Base-by-base conservation (phyloP, 805 yeast genomes). In the Torulaspora maleeae region DNA sequence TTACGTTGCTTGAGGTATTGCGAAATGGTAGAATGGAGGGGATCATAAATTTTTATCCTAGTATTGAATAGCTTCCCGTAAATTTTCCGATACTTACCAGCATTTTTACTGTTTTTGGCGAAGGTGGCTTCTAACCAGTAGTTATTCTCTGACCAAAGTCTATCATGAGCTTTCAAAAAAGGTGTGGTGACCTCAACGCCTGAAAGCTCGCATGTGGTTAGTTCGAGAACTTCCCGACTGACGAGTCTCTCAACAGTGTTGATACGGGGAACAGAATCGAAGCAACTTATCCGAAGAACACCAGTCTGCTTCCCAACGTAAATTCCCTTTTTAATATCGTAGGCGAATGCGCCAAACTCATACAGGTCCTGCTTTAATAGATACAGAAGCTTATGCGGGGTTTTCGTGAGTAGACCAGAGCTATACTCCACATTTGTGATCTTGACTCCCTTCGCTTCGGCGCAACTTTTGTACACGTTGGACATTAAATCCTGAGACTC, bases 121-220 rank as follows among this genome's bases (percentile, higher is more conserved):
- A 88, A 89, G 13, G 88, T 85, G 57, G 81, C 82, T 3, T 89
- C 80, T 27, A 90, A 77, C 52, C 83, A 88, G 58, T 84, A 90
- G 27, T 95, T 95, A 62, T 89, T 89, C 60, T 90, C 95, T 5
- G 95, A 93, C 97, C 97, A 90, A 20, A 90, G 67, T 20, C 82
- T 76, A 51, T 88, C 83, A 54, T 88, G 95, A 22, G 80, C 80
- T 12, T 74, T 68, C 58, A 78, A 69, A n/a, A 87, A 67, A 5
- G 78, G 83, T 16, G 72, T 53, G 0, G 70, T 66, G 4, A 68
- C 52, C 9, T 61, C 63, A 10, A 62, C 47, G 27, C 70, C 71
- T 1, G 68, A 66, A 45, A 83, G 76, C 44, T 71, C 75, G 10
- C 54, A 48, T 15, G 70, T 55, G 6, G 70, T 68, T 32, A 61